Conservation (phyloP, 257 asterid genomes). For the Solanum rostratum region DNA sequence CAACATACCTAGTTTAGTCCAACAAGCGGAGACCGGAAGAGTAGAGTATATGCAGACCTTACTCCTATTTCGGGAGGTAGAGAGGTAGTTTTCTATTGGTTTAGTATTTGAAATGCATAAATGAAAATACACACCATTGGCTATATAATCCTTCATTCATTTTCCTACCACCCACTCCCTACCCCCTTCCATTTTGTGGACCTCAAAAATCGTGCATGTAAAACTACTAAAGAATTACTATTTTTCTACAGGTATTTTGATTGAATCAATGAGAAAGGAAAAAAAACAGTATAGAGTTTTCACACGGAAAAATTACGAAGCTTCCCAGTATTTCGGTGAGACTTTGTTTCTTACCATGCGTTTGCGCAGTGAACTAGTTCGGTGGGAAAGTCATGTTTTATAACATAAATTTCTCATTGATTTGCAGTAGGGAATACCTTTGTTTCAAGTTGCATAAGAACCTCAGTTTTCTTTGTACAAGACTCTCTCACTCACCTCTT, state of each 20-base stretch:
- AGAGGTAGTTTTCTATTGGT: no score
- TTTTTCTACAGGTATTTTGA: no score
- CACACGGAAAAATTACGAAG: no score
- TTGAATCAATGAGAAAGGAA: no score
- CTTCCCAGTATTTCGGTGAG: not conserved
- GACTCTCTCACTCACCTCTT: slow-evolving; percentile 51
- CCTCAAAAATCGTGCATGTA: not conserved
- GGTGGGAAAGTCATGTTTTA: not conserved
- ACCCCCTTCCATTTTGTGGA: not conserved
- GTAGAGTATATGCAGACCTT: no score
- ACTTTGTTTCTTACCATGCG: not conserved
- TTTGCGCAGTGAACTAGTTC: not conserved
- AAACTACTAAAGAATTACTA: no score
- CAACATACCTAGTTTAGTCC: no score
- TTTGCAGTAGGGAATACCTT: not conserved
- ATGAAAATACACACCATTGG: not conserved
- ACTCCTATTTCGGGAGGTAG: no score
- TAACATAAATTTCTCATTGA: not conserved
- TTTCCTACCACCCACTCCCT: not conserved
- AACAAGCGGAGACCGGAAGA: no score
- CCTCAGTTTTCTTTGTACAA: not conserved
- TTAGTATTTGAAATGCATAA: not conserved
- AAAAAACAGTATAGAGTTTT: no score
- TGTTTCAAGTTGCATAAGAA: not conserved
- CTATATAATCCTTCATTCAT: not conserved